Evolutionary conservation across 495 filamentous ascomycete genomes (phyloP).

Genomic region (Cenococcum geophilum): DNA sequence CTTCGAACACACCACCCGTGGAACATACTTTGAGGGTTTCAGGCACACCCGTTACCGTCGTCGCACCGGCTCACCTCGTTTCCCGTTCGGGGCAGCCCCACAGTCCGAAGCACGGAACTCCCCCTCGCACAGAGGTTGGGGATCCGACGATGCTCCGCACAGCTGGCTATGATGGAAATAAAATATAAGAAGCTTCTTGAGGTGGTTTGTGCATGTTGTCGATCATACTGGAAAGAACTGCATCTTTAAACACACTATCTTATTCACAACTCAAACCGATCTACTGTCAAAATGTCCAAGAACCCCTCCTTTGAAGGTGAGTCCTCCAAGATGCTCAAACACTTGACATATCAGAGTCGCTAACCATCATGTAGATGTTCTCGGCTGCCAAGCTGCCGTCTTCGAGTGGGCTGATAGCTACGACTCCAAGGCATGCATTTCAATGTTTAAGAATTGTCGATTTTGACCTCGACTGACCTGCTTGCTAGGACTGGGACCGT

Average conservation of each 20-base stretch:
- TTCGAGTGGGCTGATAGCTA: conserved; percentile 84
- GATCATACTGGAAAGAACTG: neutral
- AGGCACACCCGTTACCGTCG: conserved; percentile 17
- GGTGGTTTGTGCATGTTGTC: too few species aligned
- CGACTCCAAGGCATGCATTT: conserved; percentile 51
- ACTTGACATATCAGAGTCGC: too few species aligned
- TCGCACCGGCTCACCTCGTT: neutral
- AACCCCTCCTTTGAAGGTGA: conserved; percentile 29
- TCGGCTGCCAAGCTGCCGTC: conserved; percentile 35
- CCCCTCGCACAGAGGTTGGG: conserved; percentile 16
- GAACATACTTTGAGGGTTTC: conserved; percentile 3
- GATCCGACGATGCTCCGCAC: conserved; percentile 20
- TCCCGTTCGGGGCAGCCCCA: conserved; percentile 20
- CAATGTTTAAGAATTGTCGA: neutral
- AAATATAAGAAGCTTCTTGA: neutral
- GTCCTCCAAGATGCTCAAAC: conserved; percentile 2
- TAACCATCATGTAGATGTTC: conserved; percentile 29
- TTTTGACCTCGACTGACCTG: conserved; percentile 10
- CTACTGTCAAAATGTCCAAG: neutral
- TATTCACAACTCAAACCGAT: too few species aligned
- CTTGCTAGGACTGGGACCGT: conserved; percentile 62
- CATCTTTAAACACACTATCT: neutral
- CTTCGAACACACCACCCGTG: neutral
- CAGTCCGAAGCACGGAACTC: neutral
- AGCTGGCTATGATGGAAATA: neutral